phyloP scores from a whole-genome alignment of 495 filamentous ascomycete genomes.

The Daldinia caldariorum region DNA sequence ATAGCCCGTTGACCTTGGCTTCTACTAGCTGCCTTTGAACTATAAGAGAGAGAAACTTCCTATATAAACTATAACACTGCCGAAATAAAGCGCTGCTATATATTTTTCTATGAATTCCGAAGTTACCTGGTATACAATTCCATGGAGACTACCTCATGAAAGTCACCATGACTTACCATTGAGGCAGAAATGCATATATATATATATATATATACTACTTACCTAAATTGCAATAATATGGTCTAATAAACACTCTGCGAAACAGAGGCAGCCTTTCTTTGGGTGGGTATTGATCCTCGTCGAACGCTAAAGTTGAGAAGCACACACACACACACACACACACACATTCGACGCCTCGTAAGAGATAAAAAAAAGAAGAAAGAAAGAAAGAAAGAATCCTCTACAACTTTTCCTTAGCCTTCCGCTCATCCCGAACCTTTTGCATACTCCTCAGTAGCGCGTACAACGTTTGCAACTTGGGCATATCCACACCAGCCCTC shows the following conservation, averaged over 20 bases:
- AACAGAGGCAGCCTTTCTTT: not conserved
- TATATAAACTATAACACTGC: not conserved
- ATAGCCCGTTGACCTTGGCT: too few relatives aligned
- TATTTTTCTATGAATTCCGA: not conserved
- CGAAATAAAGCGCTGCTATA: not conserved
- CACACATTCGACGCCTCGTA: not conserved
- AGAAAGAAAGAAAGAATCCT: not conserved
- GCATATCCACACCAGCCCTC: constrained; percentile 61
- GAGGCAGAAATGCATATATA: not conserved
- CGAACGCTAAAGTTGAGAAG: not conserved
- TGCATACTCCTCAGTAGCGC: constrained; percentile 59
- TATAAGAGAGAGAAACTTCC: not conserved
- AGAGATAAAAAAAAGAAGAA: too few relatives aligned
- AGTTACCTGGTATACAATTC: not conserved
- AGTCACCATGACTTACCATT: not conserved
- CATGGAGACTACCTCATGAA: not conserved
- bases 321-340: too few relatives aligned
- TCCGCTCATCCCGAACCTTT: constrained; percentile 51
- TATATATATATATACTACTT: not conserved
- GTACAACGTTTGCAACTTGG: constrained; percentile 63
- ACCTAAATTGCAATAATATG: not conserved
- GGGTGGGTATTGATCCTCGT: not conserved
- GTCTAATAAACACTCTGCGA: too few relatives aligned
- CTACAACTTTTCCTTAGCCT: constrained; percentile 50
- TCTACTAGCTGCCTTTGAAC: not conserved